Conservation (phyloP, 2,329 filamentous ascomycete species). For the Sporothrix protearum region DNA sequence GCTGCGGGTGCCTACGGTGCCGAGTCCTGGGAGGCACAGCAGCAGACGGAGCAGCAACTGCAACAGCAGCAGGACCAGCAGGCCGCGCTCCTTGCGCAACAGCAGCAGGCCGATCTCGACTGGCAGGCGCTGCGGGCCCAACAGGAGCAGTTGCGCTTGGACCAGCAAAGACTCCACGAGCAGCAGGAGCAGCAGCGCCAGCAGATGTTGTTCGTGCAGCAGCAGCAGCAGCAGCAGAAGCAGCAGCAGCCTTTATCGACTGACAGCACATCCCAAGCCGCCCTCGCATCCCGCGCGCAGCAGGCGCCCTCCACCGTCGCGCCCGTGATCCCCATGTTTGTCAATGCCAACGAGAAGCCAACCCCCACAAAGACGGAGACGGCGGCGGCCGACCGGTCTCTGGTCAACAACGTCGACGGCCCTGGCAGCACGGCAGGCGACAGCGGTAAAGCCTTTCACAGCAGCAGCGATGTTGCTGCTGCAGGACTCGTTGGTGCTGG, state of each 20-base stretch:
- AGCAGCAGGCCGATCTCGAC: not conserved
- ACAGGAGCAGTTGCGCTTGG: not conserved
- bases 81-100: not conserved
- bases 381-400: not conserved
- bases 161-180: not conserved
- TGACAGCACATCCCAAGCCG: not conserved
- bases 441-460: not conserved
- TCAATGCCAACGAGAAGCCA: not conserved
- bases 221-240: not conserved
- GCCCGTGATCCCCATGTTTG: conserved; percentile 19
- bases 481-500: not conserved
- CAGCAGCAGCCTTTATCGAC: not conserved
- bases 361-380: no score
- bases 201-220: not conserved
- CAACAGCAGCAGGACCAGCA: conserved; percentile 6
- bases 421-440: not conserved
- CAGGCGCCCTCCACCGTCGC: not conserved
- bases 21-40: not conserved
- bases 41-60: not conserved
- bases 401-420: not conserved
- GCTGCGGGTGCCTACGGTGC: not conserved
- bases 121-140: not conserved
- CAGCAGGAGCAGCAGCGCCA: not conserved
- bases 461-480: not conserved
- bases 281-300: not conserved